Evolutionary conservation across 2,329 filamentous ascomycete species (phyloP).

Genomic region (Tolypocladium album): DNA sequence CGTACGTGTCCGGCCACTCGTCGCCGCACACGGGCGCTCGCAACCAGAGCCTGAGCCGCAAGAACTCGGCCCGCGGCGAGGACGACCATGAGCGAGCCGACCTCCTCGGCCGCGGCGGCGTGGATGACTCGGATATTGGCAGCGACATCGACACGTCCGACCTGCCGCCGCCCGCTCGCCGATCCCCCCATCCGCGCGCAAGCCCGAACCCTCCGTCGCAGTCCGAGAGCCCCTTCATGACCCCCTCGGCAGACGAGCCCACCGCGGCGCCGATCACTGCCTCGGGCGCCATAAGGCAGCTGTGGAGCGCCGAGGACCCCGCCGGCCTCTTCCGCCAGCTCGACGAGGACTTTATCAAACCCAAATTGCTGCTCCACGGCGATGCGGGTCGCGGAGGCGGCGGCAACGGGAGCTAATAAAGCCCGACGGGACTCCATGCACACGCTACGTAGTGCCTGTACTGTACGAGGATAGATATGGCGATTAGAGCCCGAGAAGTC

Average conservation of each 20-base stretch:
- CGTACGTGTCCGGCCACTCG: constrained; percentile 43
- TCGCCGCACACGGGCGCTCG: constrained; percentile 35
- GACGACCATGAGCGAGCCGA: constrained; percentile 46
- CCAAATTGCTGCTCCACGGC: constrained; percentile 73
- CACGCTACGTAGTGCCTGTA: neutral
- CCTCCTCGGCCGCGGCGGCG: constrained; percentile 37
- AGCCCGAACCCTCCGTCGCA: constrained; percentile 14
- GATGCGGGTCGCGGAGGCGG: constrained; percentile 20
- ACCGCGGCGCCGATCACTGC: constrained; percentile 48
- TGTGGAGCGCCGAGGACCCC: constrained; percentile 80
- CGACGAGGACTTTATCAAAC: constrained; percentile 95
- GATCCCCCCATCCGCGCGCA: constrained; percentile 22
- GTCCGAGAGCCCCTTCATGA: constrained; percentile 17
- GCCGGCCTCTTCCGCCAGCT: constrained; percentile 83
- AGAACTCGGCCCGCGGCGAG: constrained; percentile 28
- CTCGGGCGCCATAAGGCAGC: constrained; percentile 64
- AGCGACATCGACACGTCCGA: constrained; percentile 58
- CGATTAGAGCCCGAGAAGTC: neutral
- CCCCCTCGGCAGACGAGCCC: constrained; percentile 17
- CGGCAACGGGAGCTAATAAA: constrained; percentile 8
- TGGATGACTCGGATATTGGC: constrained; percentile 48
- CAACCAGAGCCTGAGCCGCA: constrained; percentile 40
- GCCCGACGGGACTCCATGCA: neutral
- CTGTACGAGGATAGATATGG: too few relatives aligned
- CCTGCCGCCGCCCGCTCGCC: constrained; percentile 48